These are phyloP conservation scores for Pichia paraexigua DNA, from an alignment of 805 yeast genomes.

Conservation along the genomic window DNA sequence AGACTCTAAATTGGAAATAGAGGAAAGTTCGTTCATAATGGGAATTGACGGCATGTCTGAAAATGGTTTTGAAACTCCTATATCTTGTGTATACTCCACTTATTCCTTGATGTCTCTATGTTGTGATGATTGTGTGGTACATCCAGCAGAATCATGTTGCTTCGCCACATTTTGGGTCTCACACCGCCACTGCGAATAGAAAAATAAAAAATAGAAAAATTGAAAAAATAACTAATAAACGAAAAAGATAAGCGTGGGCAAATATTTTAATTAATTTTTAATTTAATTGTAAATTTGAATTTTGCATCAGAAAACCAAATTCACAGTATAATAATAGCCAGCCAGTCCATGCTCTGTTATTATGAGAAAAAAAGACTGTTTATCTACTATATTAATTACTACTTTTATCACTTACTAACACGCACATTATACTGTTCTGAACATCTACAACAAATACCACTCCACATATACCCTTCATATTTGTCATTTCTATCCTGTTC, in stretches of 20 bases:
- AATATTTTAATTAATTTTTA: too few relatives aligned
- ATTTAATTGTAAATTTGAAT: too few relatives aligned
- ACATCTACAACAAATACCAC: not conserved
- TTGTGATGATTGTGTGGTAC: not conserved
- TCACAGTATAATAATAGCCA: not conserved
- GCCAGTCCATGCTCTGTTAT: not conserved
- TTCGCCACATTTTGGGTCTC: not conserved
- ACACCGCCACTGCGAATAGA: not conserved
- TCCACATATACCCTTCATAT: not conserved
- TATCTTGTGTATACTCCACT: too few relatives aligned
- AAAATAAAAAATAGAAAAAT: not conserved
- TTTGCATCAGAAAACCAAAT: not conserved
- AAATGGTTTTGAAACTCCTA: too few relatives aligned
- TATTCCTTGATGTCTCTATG: not conserved
- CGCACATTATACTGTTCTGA: not conserved
- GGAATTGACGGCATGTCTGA: not conserved
- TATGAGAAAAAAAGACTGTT: not conserved
- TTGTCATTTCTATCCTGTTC: not conserved
- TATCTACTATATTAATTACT: too few relatives aligned
- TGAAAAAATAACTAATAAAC: not conserved
- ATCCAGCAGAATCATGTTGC: not conserved
- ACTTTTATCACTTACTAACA: not conserved
- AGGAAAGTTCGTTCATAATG: not conserved
- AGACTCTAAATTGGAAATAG: not conserved
- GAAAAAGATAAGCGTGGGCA: not conserved